phyloP scores from a whole-genome alignment of 805 yeast species.

The Suhomyces sp. region DNA sequence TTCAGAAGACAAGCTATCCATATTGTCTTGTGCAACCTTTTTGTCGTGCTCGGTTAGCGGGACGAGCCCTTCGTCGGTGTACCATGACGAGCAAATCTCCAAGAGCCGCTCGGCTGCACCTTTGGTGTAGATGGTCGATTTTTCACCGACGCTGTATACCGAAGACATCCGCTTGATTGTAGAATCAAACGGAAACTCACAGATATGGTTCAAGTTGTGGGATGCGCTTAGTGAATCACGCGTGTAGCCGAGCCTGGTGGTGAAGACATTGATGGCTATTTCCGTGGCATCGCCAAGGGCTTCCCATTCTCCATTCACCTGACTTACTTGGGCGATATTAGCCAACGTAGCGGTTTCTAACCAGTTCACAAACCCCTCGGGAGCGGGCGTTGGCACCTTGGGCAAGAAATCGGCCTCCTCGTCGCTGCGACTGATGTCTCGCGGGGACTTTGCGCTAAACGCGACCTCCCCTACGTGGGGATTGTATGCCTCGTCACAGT shows the following conservation, averaged over 20 bases:
- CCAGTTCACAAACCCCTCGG: slow-evolving; percentile 22
- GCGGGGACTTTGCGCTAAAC: slow-evolving; percentile 26
- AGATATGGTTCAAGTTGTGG: slow-evolving; percentile 16
- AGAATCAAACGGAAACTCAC: slow-evolving; percentile 33
- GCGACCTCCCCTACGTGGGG: slow-evolving; percentile 42
- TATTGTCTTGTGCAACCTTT: slow-evolving; percentile 20
- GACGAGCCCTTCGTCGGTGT: slow-evolving; percentile 6
- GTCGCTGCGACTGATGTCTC: slow-evolving; percentile 25
- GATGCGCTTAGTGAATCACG: slow-evolving; percentile 19
- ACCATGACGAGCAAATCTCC: slow-evolving; percentile 23
- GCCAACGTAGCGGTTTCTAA: slow-evolving; percentile 37
- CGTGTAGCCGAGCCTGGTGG: slow-evolving; percentile 20
- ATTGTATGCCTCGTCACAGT: slow-evolving; percentile 33
- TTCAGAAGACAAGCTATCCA: slow-evolving; percentile 24
- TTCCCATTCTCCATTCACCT: slow-evolving; percentile 33
- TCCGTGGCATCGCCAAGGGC: slow-evolving; percentile 39
- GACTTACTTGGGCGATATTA: slow-evolving; percentile 38
- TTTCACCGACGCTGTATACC: slow-evolving; percentile 14
- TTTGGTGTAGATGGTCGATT: slow-evolving; percentile 19
- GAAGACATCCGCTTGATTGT: slow-evolving; percentile 32
- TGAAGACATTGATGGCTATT: slow-evolving; percentile 33
- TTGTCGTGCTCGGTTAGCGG: slow-evolving; percentile 21
- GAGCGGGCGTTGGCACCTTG: slow-evolving; percentile 18
- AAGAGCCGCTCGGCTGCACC: slow-evolving; percentile 34
- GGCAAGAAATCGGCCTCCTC: slow-evolving; percentile 41